A percentile compares a stretch with the other conserved stretches of the same genome.
These are phyloP conservation scores for Fraxinus angustifolia DNA, from an alignment of 305 asterid species.

Conservation along the genomic window DNA sequence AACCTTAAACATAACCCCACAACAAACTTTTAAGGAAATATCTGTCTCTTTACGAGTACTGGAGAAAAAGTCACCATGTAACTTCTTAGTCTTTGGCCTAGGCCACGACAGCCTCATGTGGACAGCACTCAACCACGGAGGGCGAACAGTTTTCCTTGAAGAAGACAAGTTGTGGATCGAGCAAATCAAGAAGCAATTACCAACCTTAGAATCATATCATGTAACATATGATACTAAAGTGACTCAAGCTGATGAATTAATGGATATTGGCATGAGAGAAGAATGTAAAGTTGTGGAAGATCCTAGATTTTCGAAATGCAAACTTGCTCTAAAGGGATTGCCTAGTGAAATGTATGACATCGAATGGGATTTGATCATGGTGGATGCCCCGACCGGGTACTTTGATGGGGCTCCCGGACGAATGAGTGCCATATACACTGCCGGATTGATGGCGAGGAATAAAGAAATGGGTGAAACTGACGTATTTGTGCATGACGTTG, in stretches of 20 bases:
- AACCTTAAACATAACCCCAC: slow-evolving; percentile 67
- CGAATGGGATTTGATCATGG: slow-evolving; percentile 85
- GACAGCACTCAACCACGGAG: slow-evolving; percentile 71
- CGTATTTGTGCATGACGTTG: slow-evolving; percentile 80
- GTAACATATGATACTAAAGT: slow-evolving; percentile 51
- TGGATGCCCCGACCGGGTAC: slow-evolving; percentile 78
- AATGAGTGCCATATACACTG: slow-evolving; percentile 76
- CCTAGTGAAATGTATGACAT: slow-evolving; percentile 56
- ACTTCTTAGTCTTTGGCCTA: slow-evolving; percentile 71
- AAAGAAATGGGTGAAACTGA: slow-evolving; percentile 61
- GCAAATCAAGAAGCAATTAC: slow-evolving; percentile 39
- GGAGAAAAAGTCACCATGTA: slow-evolving; percentile 63
- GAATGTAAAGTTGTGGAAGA: slow-evolving; percentile 51
- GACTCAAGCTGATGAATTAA: slow-evolving; percentile 54
- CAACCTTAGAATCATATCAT: slow-evolving; percentile 63
- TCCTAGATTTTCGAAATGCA: slow-evolving; percentile 71
- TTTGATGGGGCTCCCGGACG: slow-evolving; percentile 62
- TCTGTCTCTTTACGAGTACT: slow-evolving; percentile 56
- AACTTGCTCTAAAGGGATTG: slow-evolving; percentile 47
- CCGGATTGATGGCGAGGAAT: slow-evolving; percentile 75
- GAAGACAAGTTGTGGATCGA: slow-evolving; percentile 59
- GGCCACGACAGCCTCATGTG: slow-evolving; percentile 87
- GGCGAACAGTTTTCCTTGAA: slow-evolving; percentile 71
- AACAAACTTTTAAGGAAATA: slow-evolving; percentile 64
- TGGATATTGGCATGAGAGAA: slow-evolving; percentile 36